Base-by-base conservation (phyloP, 139 green algal genomes). In the Chlorella sp. region DNA sequence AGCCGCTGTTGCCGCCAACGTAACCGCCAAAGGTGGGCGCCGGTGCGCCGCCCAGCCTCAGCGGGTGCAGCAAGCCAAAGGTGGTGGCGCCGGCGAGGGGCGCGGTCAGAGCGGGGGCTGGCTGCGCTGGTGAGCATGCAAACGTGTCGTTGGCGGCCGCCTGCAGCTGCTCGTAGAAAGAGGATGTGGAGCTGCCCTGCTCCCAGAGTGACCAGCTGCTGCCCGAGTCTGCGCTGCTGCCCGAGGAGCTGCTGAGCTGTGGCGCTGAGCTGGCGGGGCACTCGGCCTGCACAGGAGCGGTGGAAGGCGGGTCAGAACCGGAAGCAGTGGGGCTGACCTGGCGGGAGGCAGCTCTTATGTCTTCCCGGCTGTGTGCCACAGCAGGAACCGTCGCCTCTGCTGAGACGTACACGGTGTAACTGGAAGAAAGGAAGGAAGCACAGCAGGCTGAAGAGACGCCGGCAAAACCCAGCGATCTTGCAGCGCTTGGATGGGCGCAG, bases 161-260 rank as follows among this genome's bases (percentile, higher is more conserved):
- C 71, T 82, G 71, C 48, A 89, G 85, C 85, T 89, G 18, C 48
- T 83, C 85, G 14, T 89, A 89, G 22, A 89, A 89, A 48, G 64
- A 82, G 21, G 85, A 57, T 1, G 0, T 11, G 5, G 85, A 83
- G 71, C 71, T 37, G 48, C 40, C n/a, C 0, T 16, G 15, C 5
- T 82, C 71, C 71, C 71, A 89, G 3, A 89, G 71, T 0, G 71
- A 73, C 42, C 71, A 82, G 85, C 85, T 83, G 79, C 85, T 73
- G 79, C 9, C 42, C 4, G 48, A 24, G 79, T 30, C 64, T 30
- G 42, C 53, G 79, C 79, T 85, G 42, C 79, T 68, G 79, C 26
- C 32, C 2, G 71, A 57, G 71, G 18, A 24, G 71, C 71, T 18
- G 71, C 71, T 78, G 14, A 78, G 71, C 79, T 30, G 28, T 48